These are phyloP conservation scores for Sideroxylon spinosum DNA, from an alignment of 179 eudicot genomes.

Conservation along the genomic window DNA sequence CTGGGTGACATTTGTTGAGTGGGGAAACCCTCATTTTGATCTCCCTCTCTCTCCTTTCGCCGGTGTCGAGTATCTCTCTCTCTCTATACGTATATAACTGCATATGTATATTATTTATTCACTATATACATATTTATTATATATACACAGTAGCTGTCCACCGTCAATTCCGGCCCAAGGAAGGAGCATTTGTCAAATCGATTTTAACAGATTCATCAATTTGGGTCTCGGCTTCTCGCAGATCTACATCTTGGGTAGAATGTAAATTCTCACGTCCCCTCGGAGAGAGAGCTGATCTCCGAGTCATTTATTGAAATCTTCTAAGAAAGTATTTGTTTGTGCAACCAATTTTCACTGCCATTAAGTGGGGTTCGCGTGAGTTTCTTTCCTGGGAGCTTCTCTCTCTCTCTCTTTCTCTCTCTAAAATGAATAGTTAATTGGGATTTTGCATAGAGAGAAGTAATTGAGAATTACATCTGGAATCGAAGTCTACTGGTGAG, in stretches of 20 bases:
- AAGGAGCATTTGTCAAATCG: constrained; percentile 2
- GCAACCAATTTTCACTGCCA: neutral
- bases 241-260: neutral
- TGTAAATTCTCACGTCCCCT: neutral
- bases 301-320: constrained; percentile 4
- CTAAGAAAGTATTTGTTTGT: constrained; percentile 6
- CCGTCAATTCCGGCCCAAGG: constrained; percentile 11
- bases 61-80: neutral
- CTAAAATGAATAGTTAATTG: neutral
- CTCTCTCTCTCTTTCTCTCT: constrained; percentile 3
- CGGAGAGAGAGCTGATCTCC: neutral
- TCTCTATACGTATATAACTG: neutral
- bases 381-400: neutral
- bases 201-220: neutral
- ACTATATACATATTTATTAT: neutral
- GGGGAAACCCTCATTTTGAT: neutral
- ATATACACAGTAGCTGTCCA: neutral
- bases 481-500: constrained; percentile 7
- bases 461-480: constrained; percentile 16
- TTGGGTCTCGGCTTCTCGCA: neutral
- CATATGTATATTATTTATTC: too few species aligned
- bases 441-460: neutral
- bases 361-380: neutral
- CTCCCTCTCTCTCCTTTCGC: neutral
- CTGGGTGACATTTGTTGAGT: neutral